Percentiles rank a stretch among this genome's conserved stretches.
Conservation (phyloP, 257 asterid species). For the Primulina eburnea region DNA sequence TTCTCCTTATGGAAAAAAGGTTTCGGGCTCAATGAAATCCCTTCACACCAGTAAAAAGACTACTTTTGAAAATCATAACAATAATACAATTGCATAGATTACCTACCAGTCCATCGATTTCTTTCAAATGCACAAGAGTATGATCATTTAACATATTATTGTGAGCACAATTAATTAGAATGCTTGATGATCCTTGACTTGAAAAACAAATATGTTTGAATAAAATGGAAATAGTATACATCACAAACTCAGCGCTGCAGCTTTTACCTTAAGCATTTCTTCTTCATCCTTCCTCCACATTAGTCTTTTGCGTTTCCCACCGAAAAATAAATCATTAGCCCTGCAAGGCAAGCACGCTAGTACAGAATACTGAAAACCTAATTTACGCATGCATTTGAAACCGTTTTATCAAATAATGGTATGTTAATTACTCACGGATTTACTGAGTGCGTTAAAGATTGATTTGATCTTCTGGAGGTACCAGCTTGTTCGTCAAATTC, state of each 20-base stretch:
- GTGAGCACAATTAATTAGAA: no score
- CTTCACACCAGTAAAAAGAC: background rate
- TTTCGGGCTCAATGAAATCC: background rate
- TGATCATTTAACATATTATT: background rate
- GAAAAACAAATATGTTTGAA: background rate
- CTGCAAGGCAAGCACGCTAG: constrained; percentile 36
- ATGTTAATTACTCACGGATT: constrained; percentile 36
- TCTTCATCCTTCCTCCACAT: constrained; percentile 63
- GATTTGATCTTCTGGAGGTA: constrained; percentile 28
- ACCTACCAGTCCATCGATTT: no score
- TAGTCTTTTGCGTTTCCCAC: constrained; percentile 43
- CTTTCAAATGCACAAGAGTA: background rate
- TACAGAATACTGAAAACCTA: constrained; percentile 12
- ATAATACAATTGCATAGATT: no score
- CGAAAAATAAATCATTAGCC: constrained; percentile 20
- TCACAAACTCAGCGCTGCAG: constrained; percentile 19
- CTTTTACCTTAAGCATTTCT: constrained; percentile 56
- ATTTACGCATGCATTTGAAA: constrained; percentile 11
- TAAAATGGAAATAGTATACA: background rate
- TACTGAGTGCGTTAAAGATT: constrained; percentile 23
- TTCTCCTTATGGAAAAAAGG: background rate
- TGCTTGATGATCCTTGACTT: background rate
- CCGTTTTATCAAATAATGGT: background rate
- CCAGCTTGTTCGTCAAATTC: constrained; percentile 22
- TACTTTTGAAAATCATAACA: no score